Conservation (phyloP, 306 rosid species). For the Cajanus cajan region DNA sequence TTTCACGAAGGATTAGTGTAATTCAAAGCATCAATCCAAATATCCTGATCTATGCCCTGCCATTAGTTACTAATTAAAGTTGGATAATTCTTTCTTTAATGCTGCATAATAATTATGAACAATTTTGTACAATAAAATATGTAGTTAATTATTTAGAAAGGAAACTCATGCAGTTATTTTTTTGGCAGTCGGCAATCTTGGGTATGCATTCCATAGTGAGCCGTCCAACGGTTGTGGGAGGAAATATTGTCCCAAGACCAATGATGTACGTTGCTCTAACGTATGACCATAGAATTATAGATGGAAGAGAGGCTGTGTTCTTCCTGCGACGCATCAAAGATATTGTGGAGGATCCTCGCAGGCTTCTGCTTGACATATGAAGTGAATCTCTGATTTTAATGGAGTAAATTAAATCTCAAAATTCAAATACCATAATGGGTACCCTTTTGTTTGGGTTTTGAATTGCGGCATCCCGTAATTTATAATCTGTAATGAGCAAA, state of each 20-base stretch:
- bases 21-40: background rate
- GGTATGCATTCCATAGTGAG: slow-evolving; percentile 86
- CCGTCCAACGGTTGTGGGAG: slow-evolving; percentile 74
- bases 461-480: slow-evolving; percentile 37
- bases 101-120: background rate
- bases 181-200: slow-evolving; percentile 77
- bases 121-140: background rate
- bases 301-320: slow-evolving; percentile 92
- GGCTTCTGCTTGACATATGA: slow-evolving; percentile 77
- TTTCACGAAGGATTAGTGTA: background rate
- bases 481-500: slow-evolving; percentile 32
- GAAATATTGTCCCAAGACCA: slow-evolving; percentile 67
- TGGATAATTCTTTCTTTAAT: background rate
- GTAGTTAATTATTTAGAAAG: background rate
- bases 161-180: slow-evolving; percentile 10
- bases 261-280: slow-evolving; percentile 81
- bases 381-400: background rate
- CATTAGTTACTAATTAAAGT: background rate
- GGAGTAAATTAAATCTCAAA: slow-evolving; percentile 27
- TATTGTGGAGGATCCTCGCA: slow-evolving; percentile 71
- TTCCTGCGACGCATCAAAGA: slow-evolving; percentile 82
- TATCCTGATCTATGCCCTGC: background rate
- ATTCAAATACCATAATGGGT: slow-evolving; percentile 34
- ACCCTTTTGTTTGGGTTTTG: slow-evolving; percentile 31
- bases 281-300: slow-evolving; percentile 82